Base-by-base conservation (phyloP, 305 asterid genomes). In the Fraxinus platypoda region DNA sequence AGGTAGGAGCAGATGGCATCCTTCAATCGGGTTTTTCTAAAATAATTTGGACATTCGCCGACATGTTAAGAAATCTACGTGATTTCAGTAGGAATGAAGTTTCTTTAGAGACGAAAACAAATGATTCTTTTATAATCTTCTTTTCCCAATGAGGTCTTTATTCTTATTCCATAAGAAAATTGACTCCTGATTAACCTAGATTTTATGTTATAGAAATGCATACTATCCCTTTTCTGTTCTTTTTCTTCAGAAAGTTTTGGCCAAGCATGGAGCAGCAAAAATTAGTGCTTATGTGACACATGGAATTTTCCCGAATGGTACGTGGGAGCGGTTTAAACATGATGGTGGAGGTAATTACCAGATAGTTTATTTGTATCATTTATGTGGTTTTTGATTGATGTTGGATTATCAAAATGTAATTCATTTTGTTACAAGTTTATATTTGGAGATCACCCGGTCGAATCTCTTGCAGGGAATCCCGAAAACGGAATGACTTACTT, bases 251-350 rank as follows among this genome's bases (percentile, higher is more conserved):
- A 95, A 95, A 95, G 92, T 95, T 87, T 86, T 95, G 97, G 97
- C 99, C 64, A 93, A 90, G 79, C 98, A 94, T 62, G 99, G 98
- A 86, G 99, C 99, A 81, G 21, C 88, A 64, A 93, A 90, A 80
- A 82, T 94, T 81, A 95, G 99, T 87, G 99, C 99, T 62, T 95
- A 94, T 73, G 99, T 95, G 88, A 95, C 98, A 0, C 99, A 95
- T 64, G 99, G 99, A 38, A 94, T 95, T 80, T 95, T 94, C 73
- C 99, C 99, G 25, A 94, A 95, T 33, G 89, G 89, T 81, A 89
- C 98, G 4, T 95, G 99, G 99, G 88, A 93, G 86, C 94, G 97
- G 73, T 95, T 95, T 88, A 85, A 87, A 82, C 95, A 87, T 37
- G 97, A 92, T 72, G 81, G 83, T 83, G 96, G 94, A 92, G 99